A percentile compares a stretch with the other conserved stretches of the same genome.
Conservation (phyloP, 2,329 filamentous ascomycete genomes). For the Thelonectria discophora region DNA sequence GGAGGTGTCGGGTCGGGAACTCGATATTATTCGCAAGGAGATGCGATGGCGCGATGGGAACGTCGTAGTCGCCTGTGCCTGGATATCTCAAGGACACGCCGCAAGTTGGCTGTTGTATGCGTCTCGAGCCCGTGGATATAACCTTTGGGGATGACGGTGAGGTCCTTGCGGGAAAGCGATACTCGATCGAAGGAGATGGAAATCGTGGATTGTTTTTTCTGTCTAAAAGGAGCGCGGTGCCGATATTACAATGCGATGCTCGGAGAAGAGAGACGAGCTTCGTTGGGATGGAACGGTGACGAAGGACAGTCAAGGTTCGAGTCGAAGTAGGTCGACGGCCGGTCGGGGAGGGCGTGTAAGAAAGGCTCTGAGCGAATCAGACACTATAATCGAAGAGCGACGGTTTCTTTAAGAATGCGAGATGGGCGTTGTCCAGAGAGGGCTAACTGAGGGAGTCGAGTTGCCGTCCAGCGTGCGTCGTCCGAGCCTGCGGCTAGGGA, state of each 20-base stretch:
- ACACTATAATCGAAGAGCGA: constrained; percentile 10
- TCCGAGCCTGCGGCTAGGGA: constrained; percentile 41
- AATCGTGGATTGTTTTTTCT: constrained; percentile 25
- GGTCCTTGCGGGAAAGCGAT: constrained; percentile 8
- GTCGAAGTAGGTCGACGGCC: constrained; percentile 36
- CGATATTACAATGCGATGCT: constrained; percentile 49
- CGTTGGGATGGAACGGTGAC: constrained; percentile 22
- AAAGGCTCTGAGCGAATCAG: constrained; percentile 22
- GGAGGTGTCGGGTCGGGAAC: constrained; percentile 40
- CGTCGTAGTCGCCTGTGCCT: constrained; percentile 12
- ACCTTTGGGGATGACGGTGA: constrained; percentile 19
- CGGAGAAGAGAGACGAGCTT: constrained; percentile 37
- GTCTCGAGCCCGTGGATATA: constrained; percentile 8
- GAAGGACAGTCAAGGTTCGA: constrained; percentile 15
- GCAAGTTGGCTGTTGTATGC: constrained; percentile 2
- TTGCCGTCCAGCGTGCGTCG: constrained; percentile 42
- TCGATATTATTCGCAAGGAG: constrained; percentile 39
- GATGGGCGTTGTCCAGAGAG: constrained; percentile 37
- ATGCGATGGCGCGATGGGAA: constrained; percentile 19
- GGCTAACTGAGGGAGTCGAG: constrained; percentile 35
- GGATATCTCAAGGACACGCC: constrained; percentile 7
- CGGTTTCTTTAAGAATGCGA: constrained; percentile 24
- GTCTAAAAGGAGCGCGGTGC: constrained; percentile 42
- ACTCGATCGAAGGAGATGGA: constrained; percentile 36
- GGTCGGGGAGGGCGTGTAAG: constrained; percentile 22